Evolutionary conservation across 805 yeast genomes (phyloP).

Genomic region (Ogataea kodamae): DNA sequence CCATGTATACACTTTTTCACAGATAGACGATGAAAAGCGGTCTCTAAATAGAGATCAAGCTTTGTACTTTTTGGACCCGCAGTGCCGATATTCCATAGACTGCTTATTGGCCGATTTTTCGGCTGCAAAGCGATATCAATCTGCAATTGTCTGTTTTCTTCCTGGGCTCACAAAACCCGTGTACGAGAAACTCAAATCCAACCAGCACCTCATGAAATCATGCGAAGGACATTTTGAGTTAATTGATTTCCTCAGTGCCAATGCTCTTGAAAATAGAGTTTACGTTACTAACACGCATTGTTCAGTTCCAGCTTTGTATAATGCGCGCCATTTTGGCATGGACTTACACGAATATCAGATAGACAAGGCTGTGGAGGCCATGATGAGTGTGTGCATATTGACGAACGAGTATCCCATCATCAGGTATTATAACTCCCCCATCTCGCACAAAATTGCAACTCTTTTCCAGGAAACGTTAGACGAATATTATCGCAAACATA

Average conservation of each 20-base stretch:
- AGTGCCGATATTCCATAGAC: slow-evolving; percentile 55
- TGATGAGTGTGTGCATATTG: slow-evolving; percentile 69
- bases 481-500: slow-evolving; percentile 65
- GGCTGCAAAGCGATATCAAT: slow-evolving; percentile 66
- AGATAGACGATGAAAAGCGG: slow-evolving; percentile 29
- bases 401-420: slow-evolving; percentile 89
- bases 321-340: slow-evolving; percentile 58
- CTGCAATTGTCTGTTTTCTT: slow-evolving; percentile 68
- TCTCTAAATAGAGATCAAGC: slow-evolving; percentile 50
- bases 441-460: slow-evolving; percentile 55
- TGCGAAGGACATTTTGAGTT: slow-evolving; percentile 20
- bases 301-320: slow-evolving; percentile 72
- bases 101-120: slow-evolving; percentile 76
- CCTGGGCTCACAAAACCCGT: slow-evolving; percentile 45
- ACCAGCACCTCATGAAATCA: slow-evolving; percentile 21
- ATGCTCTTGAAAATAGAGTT: slow-evolving; percentile 67
- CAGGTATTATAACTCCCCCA: slow-evolving; percentile 61
- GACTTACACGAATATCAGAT: slow-evolving; percentile 60
- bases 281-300: slow-evolving; percentile 62
- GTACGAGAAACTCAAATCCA: slow-evolving; percentile 13
- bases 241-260: slow-evolving; percentile 44
- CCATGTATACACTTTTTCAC: slow-evolving; percentile 29
- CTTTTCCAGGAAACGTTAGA: slow-evolving; percentile 70
- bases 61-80: slow-evolving; percentile 71
- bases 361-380: slow-evolving; percentile 53